Base-by-base conservation (phyloP, 306 rosid species). In the Prosopis cineraria region DNA sequence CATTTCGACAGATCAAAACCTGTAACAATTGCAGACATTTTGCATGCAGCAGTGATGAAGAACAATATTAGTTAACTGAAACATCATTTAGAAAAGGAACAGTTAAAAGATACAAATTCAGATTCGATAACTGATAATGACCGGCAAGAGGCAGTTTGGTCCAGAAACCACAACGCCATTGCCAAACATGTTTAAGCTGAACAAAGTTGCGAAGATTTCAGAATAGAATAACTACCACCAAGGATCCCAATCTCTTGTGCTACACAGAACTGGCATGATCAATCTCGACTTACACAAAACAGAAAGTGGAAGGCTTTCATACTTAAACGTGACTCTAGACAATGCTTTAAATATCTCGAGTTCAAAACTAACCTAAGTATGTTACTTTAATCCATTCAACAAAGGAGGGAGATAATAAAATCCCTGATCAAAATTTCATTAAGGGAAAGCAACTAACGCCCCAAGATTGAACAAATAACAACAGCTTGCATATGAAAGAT, bases 1-100 rank as follows among this genome's bases (percentile, higher is more conserved):
- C 98, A 72, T 95, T 95, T 83, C 98, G 82, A 76, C 98, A 92
- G 81, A 95, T 92, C 91, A 92, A 85, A 84, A 92, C 92, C 98
- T 95, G 88, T 39, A 79, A 83, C 45, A 80, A 68, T 67, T 75
- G 53, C 47, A 68, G 50, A 14, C 19, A 36, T 79, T 52, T 69
- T 3, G 13, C 27, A 44, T 20, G 11, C 47, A 82, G 66, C 72
- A 59, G 63, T 22, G 27, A 65, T 45, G 69, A 64, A 74, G 45
- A 70, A 66, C 22, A 41, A n/a, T 44, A 44, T 6, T 66, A 47
- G 48, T 22, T 34, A 62, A 75, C 58, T 6, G 25, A 11, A 11
- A 25, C 10, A 34, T 56, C 59, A 45, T 14, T 50, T 31, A 45
- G 34, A 62, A 58, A 47, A 11, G n/a, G 7, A 13, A 14, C 1